Percentiles rank a stretch among this genome's conserved stretches.
phyloP scores from a whole-genome alignment of 306 rosid genomes.

The Argentina anserina region DNA sequence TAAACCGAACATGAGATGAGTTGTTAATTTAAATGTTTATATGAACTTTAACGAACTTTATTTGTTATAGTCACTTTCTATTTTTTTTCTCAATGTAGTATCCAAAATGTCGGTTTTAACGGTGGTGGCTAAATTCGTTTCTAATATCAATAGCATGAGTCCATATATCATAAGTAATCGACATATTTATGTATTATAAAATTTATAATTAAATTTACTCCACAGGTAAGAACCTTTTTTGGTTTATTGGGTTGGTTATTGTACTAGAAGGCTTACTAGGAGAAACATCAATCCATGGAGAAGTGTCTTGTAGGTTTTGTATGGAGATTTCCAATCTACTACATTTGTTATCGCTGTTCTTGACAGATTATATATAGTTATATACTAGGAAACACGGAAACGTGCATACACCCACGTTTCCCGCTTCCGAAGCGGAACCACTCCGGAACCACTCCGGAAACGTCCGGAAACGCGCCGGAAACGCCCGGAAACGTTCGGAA shows the following conservation, averaged over 20 bases:
- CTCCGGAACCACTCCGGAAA: no score
- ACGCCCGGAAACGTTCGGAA: no score
- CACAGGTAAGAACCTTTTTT: conserved; percentile 6
- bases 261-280: neutral
- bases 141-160: conserved; percentile 19
- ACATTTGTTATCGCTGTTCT: neutral
- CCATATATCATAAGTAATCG: neutral
- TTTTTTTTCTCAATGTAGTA: no score
- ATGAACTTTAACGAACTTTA: no score
- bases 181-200: conserved; percentile 9
- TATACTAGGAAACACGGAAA: no score
- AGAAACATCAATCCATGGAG: neutral
- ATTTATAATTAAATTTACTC: conserved; percentile 7
- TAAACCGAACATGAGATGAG: neutral
- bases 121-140: conserved; percentile 12
- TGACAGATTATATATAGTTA: neutral
- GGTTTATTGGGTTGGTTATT: conserved; percentile 4
- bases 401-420: no score
- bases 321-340: neutral
- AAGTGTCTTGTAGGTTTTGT: neutral
- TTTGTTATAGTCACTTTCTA: no score
- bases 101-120: neutral
- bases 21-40: neutral
- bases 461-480: no score
- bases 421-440: no score